Evolutionary conservation across 805 yeast genomes (phyloP).

Genomic region (Candida xyloterini): DNA sequence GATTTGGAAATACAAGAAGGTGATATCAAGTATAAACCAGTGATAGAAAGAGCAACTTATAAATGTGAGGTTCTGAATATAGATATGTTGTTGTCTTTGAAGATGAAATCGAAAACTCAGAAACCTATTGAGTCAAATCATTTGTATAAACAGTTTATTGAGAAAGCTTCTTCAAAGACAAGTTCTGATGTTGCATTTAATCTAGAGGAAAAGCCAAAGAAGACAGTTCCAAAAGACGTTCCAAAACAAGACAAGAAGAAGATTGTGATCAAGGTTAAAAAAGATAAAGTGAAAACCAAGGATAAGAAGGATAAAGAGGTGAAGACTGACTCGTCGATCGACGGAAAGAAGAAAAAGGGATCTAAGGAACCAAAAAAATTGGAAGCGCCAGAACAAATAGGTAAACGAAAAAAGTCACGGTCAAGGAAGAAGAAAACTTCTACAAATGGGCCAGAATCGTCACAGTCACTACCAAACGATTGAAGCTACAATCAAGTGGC

Average conservation of each 20-base stretch:
- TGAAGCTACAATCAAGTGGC: slow-evolving; percentile 23
- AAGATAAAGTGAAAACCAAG: slow-evolving; percentile 3
- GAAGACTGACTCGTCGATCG: not conserved
- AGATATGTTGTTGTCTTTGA: not conserved
- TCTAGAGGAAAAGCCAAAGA: not conserved
- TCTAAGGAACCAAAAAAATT: not conserved
- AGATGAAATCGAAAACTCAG: not conserved
- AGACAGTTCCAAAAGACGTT: slow-evolving; percentile 23
- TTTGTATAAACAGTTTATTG: not conserved
- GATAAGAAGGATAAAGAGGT: not conserved
- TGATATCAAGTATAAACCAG: slow-evolving; percentile 33
- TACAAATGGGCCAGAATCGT: not conserved
- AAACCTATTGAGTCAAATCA: not conserved
- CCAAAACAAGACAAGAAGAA: not conserved
- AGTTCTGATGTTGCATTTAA: not conserved
- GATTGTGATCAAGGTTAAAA: slow-evolving; percentile 5
- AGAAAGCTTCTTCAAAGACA: not conserved
- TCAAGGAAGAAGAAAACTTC: not conserved
- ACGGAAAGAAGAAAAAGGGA: not conserved
- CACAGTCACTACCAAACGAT: slow-evolving; percentile 17
- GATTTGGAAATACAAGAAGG: not conserved
- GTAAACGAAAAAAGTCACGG: slow-evolving; percentile 2
- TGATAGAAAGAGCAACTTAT: slow-evolving; percentile 35
- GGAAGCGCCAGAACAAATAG: not conserved
- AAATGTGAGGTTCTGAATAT: slow-evolving; percentile 1